These are phyloP conservation scores for Tolypocladium paradoxum DNA, from an alignment of 2,329 filamentous ascomycete species.

Conservation along the genomic window DNA sequence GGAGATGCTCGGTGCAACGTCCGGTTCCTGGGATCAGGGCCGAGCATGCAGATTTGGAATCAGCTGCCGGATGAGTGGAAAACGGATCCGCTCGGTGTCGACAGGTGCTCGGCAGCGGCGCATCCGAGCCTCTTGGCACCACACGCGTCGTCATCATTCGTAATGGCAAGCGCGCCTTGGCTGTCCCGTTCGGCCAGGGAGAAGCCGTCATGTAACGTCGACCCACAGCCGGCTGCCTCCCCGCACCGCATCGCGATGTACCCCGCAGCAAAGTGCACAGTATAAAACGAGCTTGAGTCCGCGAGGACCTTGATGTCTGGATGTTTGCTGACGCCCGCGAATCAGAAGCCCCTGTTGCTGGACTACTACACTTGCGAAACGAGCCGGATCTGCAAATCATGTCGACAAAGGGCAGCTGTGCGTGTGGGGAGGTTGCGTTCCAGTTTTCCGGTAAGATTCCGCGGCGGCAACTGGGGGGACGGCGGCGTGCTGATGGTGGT, in stretches of 20 bases:
- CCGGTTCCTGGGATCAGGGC: neutral
- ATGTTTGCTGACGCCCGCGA: neutral
- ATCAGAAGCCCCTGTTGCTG: neutral
- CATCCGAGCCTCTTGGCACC: no score
- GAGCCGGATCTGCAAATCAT: neutral
- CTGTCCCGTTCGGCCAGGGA: neutral
- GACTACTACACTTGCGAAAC: neutral
- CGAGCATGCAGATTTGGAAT: neutral
- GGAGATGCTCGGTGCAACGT: neutral
- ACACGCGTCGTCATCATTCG: neutral
- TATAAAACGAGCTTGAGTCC: neutral
- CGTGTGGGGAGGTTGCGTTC: conserved; percentile 23
- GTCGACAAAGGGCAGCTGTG: conserved; percentile 21
- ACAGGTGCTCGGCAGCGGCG: neutral
- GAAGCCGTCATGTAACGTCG: no score
- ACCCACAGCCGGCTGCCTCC: neutral
- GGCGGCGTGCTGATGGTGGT: neutral
- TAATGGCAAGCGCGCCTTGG: neutral
- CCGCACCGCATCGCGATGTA: neutral
- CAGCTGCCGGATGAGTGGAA: neutral
- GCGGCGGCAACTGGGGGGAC: neutral
- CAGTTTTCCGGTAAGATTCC: conserved; percentile 20
- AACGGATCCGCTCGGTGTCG: neutral
- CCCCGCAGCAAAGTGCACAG: neutral
- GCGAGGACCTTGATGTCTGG: neutral